Evolutionary conservation across 1,284 basidiomycete genomes (phyloP), one percentile per base, ranked within the genome.

Genomic region (Phylloboletellus chloephorus): DNA sequence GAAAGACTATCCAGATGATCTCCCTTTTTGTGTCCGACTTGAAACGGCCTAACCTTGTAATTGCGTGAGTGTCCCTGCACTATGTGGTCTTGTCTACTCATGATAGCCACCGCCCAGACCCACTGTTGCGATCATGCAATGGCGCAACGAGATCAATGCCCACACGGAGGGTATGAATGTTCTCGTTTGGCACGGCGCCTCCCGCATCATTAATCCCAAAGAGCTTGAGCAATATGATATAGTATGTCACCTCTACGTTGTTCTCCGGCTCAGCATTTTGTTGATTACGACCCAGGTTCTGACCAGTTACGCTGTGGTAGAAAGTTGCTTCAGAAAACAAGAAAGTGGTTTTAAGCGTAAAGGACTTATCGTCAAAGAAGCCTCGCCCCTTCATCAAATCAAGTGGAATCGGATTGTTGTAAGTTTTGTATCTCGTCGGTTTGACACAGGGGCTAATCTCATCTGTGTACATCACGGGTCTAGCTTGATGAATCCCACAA

Each of bases 1-100:
- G 95, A 22, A 98, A 98, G 67, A 98, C 95, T 0, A 97, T 98
- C 47, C 96, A 98, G 61, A 94, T 95, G 53, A 94, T 98, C 37
- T 78, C 92, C 3, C 73, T 98, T 23, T 74, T 98, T 25, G 78
- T 95, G 2, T 83, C 85, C 0, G 86, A 91, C 58, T 66, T 76
- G 34, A 67, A 74, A 49, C 86, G 79, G 60, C 92, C 92, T 1
- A 94, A 91, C 44, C 75, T 98, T 7, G 90, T 98, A 15, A 76
- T 98, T 23, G 95, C 95, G 78, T 88, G 64, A 48, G 82, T 72
- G 9, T 24, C 19, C 46, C 30, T 29, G 22, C 11, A 22, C 19
- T 13, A 10, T 21, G 9, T 41, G 39, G 29, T 32, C 1, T 4
- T 28, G 4, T 21, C 17, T 33, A 21, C 37, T 40, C 31, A 49